Evolutionary conservation across 2,329 filamentous ascomycete genomes (phyloP).

Genomic region (Alternaria tenuissima): DNA sequence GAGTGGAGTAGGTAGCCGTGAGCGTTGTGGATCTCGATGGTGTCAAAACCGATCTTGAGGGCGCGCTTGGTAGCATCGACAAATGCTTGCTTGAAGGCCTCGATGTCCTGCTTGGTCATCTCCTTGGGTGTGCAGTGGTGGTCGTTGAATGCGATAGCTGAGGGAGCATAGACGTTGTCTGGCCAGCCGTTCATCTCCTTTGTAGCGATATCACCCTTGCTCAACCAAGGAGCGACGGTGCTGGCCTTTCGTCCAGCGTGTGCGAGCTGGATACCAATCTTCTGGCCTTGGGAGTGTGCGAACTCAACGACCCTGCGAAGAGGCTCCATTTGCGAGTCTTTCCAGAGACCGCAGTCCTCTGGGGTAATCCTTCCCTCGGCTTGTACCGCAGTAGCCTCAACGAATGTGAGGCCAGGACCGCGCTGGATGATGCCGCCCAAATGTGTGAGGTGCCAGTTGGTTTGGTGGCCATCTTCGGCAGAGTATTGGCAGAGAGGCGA

Average conservation of each 20-base stretch:
- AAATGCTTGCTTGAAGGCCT: conserved; percentile 69
- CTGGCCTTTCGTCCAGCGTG: conserved; percentile 76
- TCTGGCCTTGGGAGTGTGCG: conserved; percentile 78
- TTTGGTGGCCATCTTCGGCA: conserved; percentile 74
- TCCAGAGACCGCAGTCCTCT: conserved; percentile 81
- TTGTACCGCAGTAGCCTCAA: conserved; percentile 80
- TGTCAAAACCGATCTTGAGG: conserved; percentile 72
- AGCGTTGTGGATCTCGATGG: conserved; percentile 81
- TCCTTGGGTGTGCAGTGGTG: conserved; percentile 69
- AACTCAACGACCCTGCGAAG: conserved; percentile 78
- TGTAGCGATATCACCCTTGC: conserved; percentile 62
- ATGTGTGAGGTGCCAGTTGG: conserved; percentile 83
- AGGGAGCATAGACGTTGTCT: conserved; percentile 64
- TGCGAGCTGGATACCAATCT: conserved; percentile 80
- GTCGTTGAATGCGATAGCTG: conserved; percentile 68
- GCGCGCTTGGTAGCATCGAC: conserved; percentile 66
- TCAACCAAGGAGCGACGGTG: conserved; percentile 71
- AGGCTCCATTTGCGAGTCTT: conserved; percentile 80
- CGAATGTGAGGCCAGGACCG: conserved; percentile 75
- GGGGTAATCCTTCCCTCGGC: conserved; percentile 84
- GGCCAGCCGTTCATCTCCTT: conserved; percentile 64
- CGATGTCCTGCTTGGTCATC: conserved; percentile 74
- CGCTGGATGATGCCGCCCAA: conserved; percentile 79
- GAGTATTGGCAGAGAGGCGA: conserved; percentile 68
- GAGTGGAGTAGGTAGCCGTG: conserved; percentile 79